Conservation (phyloP, 225 moss, liverwort and hornwort species). For the Bryoerythrophyllum caledonicum region DNA sequence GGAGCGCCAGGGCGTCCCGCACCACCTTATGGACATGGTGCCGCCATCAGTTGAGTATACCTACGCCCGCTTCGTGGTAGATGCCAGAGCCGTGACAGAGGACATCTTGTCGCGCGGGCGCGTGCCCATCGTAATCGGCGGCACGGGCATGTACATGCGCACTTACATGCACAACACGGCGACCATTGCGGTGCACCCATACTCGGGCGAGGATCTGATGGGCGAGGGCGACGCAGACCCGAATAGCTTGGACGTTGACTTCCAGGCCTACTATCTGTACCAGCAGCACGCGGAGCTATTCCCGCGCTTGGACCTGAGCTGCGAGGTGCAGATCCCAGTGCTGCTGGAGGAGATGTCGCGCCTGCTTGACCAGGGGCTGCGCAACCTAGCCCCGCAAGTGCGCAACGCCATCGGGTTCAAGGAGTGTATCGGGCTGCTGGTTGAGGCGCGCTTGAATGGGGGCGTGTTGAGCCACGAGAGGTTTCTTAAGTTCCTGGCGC, state of each 20-base stretch:
- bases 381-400: constrained; percentile 32
- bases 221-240: neutral
- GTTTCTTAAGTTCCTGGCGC: constrained; percentile 16
- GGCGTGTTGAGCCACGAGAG: neutral
- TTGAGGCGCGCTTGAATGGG: constrained; percentile 16
- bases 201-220: no score
- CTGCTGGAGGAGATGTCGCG: constrained; percentile 33
- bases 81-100: no score
- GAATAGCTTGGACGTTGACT: constrained; percentile 24
- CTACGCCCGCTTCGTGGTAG: no score
- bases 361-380: constrained; percentile 28
- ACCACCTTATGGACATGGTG: no score
- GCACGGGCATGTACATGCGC: no score
- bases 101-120: no score
- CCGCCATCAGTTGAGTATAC: no score
- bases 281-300: constrained; percentile 26
- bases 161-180: no score
- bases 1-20: no score
- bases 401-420: constrained; percentile 43
- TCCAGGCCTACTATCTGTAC: constrained; percentile 33
- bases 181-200: no score
- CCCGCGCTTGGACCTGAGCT: constrained; percentile 26
- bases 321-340: constrained; percentile 27
- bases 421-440: constrained; percentile 38
- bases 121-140: no score